These are phyloP conservation scores for Hordeum pubiflorum DNA, from an alignment of 202 grass and related monocot species.

Conservation along the genomic window DNA sequence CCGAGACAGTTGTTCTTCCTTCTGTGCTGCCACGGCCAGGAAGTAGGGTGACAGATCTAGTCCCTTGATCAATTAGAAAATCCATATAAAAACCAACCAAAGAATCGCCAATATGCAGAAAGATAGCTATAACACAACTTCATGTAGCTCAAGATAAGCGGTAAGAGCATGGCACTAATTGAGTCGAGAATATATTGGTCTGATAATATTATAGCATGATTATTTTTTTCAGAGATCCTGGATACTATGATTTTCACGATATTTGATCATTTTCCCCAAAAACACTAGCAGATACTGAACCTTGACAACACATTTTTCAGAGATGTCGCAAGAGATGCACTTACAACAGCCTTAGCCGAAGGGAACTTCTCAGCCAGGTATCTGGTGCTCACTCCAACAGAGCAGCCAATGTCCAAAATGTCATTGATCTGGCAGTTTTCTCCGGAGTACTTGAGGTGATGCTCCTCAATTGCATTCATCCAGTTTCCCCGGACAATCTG, in stretches of 20 bases:
- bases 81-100: neutral
- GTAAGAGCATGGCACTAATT: neutral
- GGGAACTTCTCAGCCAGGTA: slow-evolving; percentile 70
- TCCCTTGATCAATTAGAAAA: slow-evolving; percentile 33
- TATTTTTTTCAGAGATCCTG: neutral
- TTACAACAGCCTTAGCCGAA: slow-evolving; percentile 59
- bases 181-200: neutral
- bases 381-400: slow-evolving; percentile 73
- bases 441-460: slow-evolving; percentile 43
- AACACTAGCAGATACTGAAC: neutral
- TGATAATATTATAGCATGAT: neutral
- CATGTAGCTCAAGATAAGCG: neutral
- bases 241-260: neutral
- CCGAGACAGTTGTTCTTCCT: slow-evolving; percentile 46
- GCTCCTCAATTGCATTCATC: slow-evolving; percentile 62
- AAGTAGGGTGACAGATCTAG: slow-evolving; percentile 84
- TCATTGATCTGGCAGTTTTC: slow-evolving; percentile 41
- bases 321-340: neutral
- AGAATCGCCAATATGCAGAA: neutral
- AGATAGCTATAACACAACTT: neutral
- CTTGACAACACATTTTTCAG: neutral
- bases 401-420: slow-evolving; percentile 81
- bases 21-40: slow-evolving; percentile 66
- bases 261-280: neutral
- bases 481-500: slow-evolving; percentile 57